Base-by-base conservation (phyloP, 2,329 filamentous ascomycete species). In the Erysiphe pulchra region DNA sequence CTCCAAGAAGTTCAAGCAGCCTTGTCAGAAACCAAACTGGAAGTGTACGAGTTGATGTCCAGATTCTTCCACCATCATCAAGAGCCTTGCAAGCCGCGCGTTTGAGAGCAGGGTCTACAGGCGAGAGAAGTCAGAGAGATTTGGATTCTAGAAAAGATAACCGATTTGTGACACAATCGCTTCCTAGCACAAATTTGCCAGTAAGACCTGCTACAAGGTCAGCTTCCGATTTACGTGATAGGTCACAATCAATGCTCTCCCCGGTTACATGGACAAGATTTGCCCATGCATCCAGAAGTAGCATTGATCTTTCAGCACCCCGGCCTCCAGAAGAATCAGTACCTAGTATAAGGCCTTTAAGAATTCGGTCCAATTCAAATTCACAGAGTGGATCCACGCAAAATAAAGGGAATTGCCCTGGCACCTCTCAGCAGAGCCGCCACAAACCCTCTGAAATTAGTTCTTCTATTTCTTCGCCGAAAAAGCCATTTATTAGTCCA, bases 161-260 rank as follows among this genome's bases (percentile, higher is more conserved):
- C 12, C 67, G 73, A 44, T 72, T 69, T 50, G 62, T 67, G 7
- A 75, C 70, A 6, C 59, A 67, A 2, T 67, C 70, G 2, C 53
- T 62, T 16, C 60, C 61, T 44, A 58, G 63, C 2, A 57, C 64
- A 37, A 55, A 63, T 28, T 63, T 47, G 10, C 47, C 69, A 12
- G 55, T 62, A 24, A 62, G 66, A 45, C 67, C 69, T 38, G 68
- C 71, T 12, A 65, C 70, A 18, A 69, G 71, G 18, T 82, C 80
- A 16, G 71, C 76, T 42, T 79, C 73, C 1, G 79, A 85, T 54
- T 61, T 84, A 9, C 60, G 62, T 2, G 50, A 65, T 5, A 63
- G 65, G 38, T 58, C 66, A 47, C 50, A 50, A 20, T 53, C 55
- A 45, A 46, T 50, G 20, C 47, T 51, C 32, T 38, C 49, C 10